These are phyloP conservation scores for Begonia peltatifolia DNA, from an alignment of 306 rosid genomes.

Conservation along the genomic window DNA sequence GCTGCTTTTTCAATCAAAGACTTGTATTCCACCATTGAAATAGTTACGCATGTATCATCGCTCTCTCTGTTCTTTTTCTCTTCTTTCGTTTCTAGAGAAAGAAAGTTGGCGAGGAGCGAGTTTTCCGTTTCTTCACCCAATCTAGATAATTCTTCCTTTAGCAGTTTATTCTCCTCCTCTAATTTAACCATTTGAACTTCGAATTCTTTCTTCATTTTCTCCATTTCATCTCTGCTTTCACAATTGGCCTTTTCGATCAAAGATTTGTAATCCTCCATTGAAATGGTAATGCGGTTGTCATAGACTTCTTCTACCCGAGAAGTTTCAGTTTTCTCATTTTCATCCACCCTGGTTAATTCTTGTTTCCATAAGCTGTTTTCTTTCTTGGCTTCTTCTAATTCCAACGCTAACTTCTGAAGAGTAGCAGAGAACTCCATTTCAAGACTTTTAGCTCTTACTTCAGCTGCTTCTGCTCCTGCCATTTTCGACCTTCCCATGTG, in stretches of 20 bases:
- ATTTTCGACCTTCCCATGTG: slow-evolving; percentile 20
- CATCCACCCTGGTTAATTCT: slow-evolving; percentile 5
- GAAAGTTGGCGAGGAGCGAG: slow-evolving; percentile 1
- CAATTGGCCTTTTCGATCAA: slow-evolving; percentile 4
- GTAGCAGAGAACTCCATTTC: slow-evolving; percentile 17
- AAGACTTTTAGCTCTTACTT: slow-evolving; percentile 18
- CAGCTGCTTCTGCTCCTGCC: slow-evolving; percentile 21
- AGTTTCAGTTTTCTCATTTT: slow-evolving; percentile 9
- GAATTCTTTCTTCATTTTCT: slow-evolving; percentile 42
- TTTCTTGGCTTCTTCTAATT: slow-evolving; percentile 19
- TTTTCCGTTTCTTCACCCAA: slow-evolving; percentile 14
- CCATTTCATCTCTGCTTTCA: slow-evolving; percentile 22
- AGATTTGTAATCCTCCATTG: slow-evolving; percentile 20
- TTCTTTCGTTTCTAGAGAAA: neutral
- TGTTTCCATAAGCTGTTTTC: slow-evolving; percentile 15
- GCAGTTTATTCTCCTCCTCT: slow-evolving; percentile 16
- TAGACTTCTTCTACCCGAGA: too few species aligned
- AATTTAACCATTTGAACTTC: slow-evolving; percentile 37
- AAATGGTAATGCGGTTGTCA: slow-evolving; percentile 9
- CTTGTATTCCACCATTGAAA: slow-evolving; percentile 19
- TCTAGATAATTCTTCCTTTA: slow-evolving; percentile 11
- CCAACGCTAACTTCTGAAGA: slow-evolving; percentile 21
- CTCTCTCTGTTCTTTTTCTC: too few species aligned
- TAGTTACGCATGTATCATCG: slow-evolving; percentile 6
- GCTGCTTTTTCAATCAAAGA: slow-evolving; percentile 10